Evolutionary conservation across 129 eudicot species (phyloP), one percentile per base, ranked within the genome.

Genomic region (Apium graveolens): DNA sequence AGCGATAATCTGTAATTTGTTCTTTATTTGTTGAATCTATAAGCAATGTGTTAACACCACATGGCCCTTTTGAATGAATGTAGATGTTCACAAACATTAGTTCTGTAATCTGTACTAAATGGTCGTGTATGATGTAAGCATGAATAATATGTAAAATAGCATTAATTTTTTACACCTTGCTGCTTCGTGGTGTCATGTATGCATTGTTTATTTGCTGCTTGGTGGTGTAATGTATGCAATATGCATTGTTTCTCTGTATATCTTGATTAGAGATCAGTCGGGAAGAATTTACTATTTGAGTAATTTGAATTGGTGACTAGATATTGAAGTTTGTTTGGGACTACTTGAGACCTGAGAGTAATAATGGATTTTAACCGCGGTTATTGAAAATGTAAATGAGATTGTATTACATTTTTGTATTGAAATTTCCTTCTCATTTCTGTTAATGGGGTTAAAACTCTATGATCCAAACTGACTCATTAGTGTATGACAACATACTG

Each of bases 11-110:
- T 18, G 70, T 57, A 27, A 42, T 83, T 80, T 74, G 78, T 82
- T 81, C 48, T 74, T 78, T 84, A 84, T 78, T 82, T 77, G 63
- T 87, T 87, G 75, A 82, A 73, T 74, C 66, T 77, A 24, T 78
- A 29, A n/a, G 5, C 44, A 37, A 1, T 78, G 29, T 0, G 79
- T 57, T 14, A 41, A 35, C 11, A n/a, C 1, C 14, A 26, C 76
- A 12, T 72, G 76, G 51, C 10, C 16, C 37, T 85, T 73, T 74
- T 37, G 71, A 45, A 68, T 53, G 62, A 76, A 27, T 68, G 14
- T 37, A 76, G 75, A 42, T 39, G 38, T 38, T 60, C 37, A 2
- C 38, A 34, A 60, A 72, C 65, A 71, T 68, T 57, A 82, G 85
- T 60, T 70, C 42, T 55, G 71, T 75, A 66, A 46, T 70, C 42